Conservation (phyloP, 768 basidiomycete species). For the Leccinum disarticulatum region DNA sequence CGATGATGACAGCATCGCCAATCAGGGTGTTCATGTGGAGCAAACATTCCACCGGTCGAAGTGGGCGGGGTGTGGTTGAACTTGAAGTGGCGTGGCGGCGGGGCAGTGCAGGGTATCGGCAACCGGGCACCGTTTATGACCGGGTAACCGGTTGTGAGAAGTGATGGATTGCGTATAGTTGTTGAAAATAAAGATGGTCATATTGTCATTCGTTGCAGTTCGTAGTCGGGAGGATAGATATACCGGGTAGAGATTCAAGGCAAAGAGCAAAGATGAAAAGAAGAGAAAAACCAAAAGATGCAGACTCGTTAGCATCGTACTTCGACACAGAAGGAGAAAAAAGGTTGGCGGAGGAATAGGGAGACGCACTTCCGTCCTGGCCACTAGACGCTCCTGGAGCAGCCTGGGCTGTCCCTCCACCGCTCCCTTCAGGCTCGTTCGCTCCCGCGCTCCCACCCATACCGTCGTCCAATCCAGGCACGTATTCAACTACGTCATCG, state of each 20-base stretch:
- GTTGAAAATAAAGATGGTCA: background rate
- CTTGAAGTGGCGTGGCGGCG: constrained; percentile 8
- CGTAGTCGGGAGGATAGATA: background rate
- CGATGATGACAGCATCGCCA: constrained; percentile 16
- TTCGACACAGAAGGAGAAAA: background rate
- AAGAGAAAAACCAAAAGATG: background rate
- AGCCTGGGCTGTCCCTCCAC: constrained; percentile 8
- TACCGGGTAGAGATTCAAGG: background rate
- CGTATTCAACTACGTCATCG: constrained; percentile 28
- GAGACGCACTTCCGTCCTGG: constrained; percentile 26
- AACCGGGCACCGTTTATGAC: constrained; percentile 9
- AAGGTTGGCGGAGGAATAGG: background rate
- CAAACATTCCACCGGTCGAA: constrained; percentile 6
- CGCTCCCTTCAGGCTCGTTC: constrained; percentile 4
- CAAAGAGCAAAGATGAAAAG: background rate
- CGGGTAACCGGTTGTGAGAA: constrained; percentile 5
- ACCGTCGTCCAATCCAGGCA: constrained; percentile 11
- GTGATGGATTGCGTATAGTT: too few species aligned
- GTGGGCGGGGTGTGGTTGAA: background rate
- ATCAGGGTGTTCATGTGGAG: constrained; percentile 7
- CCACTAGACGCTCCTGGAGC: constrained; percentile 17
- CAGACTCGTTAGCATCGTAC: constrained; percentile 13
- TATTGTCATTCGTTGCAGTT: background rate
- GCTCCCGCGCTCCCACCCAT: background rate
- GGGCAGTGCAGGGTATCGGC: constrained; percentile 10